Percentiles rank a stretch among this genome's conserved stretches.
Evolutionary conservation across 2,329 filamentous ascomycete species (phyloP).

Genomic region (Cephalotrichum gorgonifer): DNA sequence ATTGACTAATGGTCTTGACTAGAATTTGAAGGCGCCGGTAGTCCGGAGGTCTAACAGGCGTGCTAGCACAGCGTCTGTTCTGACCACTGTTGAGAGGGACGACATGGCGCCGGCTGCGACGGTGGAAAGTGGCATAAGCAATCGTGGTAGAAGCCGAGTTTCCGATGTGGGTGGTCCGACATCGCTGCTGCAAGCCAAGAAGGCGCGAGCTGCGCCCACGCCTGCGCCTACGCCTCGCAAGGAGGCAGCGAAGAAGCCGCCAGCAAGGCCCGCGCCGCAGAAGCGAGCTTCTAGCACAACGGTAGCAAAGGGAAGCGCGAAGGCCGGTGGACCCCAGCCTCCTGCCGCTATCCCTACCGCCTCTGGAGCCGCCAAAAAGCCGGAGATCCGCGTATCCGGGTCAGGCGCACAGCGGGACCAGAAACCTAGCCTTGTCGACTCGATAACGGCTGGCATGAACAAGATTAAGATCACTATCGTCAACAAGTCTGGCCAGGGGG

Average conservation of each 20-base stretch:
- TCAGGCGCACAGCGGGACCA: constrained; percentile 5
- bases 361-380: not conserved
- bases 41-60: constrained; percentile 30
- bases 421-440: constrained; percentile 9
- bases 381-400: constrained; percentile 1
- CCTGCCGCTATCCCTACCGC: not conserved
- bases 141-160: not conserved
- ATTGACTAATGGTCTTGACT: not conserved
- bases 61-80: constrained; percentile 32
- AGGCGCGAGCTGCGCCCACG: constrained; percentile 5
- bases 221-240: constrained; percentile 13
- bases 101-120: not conserved
- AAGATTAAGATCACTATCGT: constrained; percentile 53
- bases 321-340: not conserved
- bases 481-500: constrained; percentile 47
- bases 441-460: constrained; percentile 47
- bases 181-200: constrained; percentile 5
- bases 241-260: constrained; percentile 28
- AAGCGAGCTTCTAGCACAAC: constrained; percentile 6
- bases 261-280: constrained; percentile 9
- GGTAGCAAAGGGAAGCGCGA: not conserved
- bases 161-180: not conserved
- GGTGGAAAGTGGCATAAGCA: not conserved
- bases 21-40: not conserved
- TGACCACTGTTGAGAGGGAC: not conserved